phyloP scores from a whole-genome alignment of 2,329 filamentous ascomycete genomes.

The Colletotrichum sp. region DNA sequence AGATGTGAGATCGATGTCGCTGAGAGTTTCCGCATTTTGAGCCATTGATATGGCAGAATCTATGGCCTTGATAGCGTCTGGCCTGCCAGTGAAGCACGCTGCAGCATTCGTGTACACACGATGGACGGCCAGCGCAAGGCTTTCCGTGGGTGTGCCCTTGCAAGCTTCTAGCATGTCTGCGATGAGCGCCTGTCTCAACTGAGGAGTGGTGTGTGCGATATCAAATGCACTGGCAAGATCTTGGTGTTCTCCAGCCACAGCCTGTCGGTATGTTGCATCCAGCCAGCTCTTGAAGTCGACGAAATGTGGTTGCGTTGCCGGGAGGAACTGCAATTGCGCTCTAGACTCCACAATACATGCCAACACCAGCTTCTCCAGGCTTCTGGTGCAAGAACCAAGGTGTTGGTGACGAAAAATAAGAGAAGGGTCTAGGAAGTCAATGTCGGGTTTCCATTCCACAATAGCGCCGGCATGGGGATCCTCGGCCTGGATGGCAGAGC shows the following conservation, averaged over 20 bases:
- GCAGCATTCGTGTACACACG: not conserved
- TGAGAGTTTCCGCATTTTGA: not conserved
- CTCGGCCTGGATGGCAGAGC: not conserved
- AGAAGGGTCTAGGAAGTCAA: not conserved
- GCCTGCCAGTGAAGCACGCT: not conserved
- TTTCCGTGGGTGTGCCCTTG: not conserved
- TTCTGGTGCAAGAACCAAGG: not conserved
- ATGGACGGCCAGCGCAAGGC: not conserved
- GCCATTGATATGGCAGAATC: not conserved
- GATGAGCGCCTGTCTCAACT: not conserved
- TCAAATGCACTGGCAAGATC: not conserved
- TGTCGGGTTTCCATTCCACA: constrained; percentile 15
- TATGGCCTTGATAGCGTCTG: not conserved
- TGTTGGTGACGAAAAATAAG: not conserved
- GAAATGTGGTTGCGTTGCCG: constrained; percentile 2
- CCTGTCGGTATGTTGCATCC: not conserved
- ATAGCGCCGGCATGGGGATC: not conserved
- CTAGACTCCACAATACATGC: constrained; percentile 10
- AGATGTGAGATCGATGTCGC: not conserved
- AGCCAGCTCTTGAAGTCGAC: constrained; percentile 9
- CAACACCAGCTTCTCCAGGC: not conserved
- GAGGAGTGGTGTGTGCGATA: not conserved
- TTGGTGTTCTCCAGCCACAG: not conserved
- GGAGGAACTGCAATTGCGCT: constrained; percentile 3
- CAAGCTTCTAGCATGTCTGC: not conserved